These are phyloP conservation scores for Mycena belliarum DNA, from an alignment of 768 basidiomycete genomes.

Conservation along the genomic window DNA sequence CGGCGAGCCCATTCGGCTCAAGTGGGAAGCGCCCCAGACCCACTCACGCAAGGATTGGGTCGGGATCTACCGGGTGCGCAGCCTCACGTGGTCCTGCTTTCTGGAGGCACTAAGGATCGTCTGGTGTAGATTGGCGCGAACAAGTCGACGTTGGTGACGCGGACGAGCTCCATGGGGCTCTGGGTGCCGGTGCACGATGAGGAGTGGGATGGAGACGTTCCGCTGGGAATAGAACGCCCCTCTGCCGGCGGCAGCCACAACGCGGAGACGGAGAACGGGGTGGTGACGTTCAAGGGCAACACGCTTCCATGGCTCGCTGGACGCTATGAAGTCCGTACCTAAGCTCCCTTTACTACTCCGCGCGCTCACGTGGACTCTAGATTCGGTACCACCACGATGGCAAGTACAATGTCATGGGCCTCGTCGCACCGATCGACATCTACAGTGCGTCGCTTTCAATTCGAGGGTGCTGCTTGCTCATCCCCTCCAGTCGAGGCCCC, in stretches of 20 bases:
- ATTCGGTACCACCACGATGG: constrained; percentile 94
- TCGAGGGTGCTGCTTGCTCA: background rate
- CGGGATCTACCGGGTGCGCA: constrained; percentile 78
- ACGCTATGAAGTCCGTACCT: constrained; percentile 89
- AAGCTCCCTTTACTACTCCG: constrained; percentile 13
- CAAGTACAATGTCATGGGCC: constrained; percentile 92
- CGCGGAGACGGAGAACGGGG: constrained; percentile 56
- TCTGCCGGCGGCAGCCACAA: constrained; percentile 31
- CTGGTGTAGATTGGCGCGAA: constrained; percentile 78
- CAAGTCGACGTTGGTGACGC: constrained; percentile 78
- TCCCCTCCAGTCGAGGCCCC: constrained; percentile 66
- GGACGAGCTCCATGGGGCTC: constrained; percentile 81
- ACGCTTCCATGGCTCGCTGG: constrained; percentile 87
- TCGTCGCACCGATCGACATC: constrained; percentile 85
- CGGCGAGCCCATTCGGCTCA: constrained; percentile 84
- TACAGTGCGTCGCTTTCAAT: constrained; percentile 59
- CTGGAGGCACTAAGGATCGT: background rate
- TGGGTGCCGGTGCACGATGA: constrained; percentile 92
- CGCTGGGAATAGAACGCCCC: constrained; percentile 46
- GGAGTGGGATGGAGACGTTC: constrained; percentile 91
- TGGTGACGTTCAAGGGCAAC: constrained; percentile 73
- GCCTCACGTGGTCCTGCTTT: background rate
- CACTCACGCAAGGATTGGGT: constrained; percentile 97
- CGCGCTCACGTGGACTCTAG: constrained; percentile 33
- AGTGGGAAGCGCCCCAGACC: constrained; percentile 82